phyloP scores from a whole-genome alignment of 169 alveolate species.

The Babesia ovata region DNA sequence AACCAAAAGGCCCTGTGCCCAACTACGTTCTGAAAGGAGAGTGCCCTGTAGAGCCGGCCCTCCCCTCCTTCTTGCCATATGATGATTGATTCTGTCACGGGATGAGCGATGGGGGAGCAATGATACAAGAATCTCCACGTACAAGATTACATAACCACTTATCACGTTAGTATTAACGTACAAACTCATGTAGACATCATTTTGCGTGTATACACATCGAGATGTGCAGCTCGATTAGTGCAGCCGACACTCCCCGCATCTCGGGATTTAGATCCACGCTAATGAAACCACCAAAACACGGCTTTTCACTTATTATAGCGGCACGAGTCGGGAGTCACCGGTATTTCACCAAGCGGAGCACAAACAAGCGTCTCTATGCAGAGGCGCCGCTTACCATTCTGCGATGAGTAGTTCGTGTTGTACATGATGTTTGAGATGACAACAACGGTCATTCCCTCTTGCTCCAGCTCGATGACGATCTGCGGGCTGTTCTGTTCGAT shows the following conservation, averaged over 20 bases:
- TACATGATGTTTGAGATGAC: constrained; percentile 49
- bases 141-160: no score
- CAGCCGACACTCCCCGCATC: no score
- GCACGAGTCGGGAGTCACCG: background rate
- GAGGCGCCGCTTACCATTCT: constrained; percentile 46
- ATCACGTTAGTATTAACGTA: no score
- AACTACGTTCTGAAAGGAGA: constrained; percentile 60
- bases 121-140: no score
- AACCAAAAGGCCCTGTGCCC: constrained; percentile 70
- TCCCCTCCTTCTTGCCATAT: constrained; percentile 70
- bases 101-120: no score
- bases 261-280: no score
- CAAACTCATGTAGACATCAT: no score
- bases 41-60: constrained; percentile 57
- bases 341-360: background rate
- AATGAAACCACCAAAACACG: no score
- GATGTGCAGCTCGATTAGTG: no score
- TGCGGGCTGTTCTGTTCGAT: constrained; percentile 47
- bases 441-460: constrained; percentile 37
- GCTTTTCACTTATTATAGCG: no score
- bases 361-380: background rate
- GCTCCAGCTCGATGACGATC: constrained; percentile 57
- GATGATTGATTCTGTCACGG: constrained; percentile 54
- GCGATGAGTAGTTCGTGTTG: constrained; percentile 67
- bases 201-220: no score